These are phyloP conservation scores for Trichoderma harzianum DNA, from an alignment of 2,329 filamentous ascomycete species.

Conservation along the genomic window DNA sequence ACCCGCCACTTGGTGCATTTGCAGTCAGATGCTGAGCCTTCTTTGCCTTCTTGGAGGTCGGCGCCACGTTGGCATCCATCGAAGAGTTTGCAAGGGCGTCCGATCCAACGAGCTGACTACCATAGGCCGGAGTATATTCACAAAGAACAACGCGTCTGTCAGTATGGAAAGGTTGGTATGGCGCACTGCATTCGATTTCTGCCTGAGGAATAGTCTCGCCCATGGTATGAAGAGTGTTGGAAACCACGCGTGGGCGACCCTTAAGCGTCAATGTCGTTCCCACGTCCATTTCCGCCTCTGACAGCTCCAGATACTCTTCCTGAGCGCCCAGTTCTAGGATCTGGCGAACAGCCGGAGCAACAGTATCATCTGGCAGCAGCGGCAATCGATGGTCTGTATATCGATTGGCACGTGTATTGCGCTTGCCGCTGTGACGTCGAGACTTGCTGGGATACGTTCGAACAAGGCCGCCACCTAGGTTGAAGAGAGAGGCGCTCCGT, in stretches of 20 bases:
- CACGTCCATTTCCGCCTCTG: slow-evolving; percentile 51
- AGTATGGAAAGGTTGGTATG: slow-evolving; percentile 94
- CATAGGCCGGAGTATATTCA: slow-evolving; percentile 49
- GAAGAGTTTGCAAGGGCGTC: slow-evolving; percentile 40
- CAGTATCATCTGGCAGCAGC: slow-evolving; percentile 55
- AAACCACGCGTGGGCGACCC: slow-evolving; percentile 35
- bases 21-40: slow-evolving; percentile 20
- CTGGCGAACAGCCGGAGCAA: slow-evolving; percentile 55
- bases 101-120: slow-evolving; percentile 36
- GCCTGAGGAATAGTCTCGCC: slow-evolving; percentile 69
- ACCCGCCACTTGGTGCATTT: neutral
- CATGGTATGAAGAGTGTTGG: slow-evolving; percentile 36
- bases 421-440: slow-evolving; percentile 50
- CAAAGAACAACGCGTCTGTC: slow-evolving; percentile 79
- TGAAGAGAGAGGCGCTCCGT: slow-evolving; percentile 60
- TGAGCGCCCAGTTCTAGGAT: slow-evolving; percentile 49
- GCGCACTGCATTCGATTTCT: slow-evolving; percentile 92
- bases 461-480: slow-evolving; percentile 63
- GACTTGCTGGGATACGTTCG: slow-evolving; percentile 61
- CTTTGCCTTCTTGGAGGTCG: slow-evolving; percentile 39
- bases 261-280: slow-evolving; percentile 53
- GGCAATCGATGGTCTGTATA: slow-evolving; percentile 67
- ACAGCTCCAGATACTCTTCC: slow-evolving; percentile 54
- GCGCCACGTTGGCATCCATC: slow-evolving; percentile 37
- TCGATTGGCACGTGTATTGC: slow-evolving; percentile 53